Evolutionary conservation across 1,284 basidiomycete species (phyloP).

Genomic region (Veloboletus limbatus): DNA sequence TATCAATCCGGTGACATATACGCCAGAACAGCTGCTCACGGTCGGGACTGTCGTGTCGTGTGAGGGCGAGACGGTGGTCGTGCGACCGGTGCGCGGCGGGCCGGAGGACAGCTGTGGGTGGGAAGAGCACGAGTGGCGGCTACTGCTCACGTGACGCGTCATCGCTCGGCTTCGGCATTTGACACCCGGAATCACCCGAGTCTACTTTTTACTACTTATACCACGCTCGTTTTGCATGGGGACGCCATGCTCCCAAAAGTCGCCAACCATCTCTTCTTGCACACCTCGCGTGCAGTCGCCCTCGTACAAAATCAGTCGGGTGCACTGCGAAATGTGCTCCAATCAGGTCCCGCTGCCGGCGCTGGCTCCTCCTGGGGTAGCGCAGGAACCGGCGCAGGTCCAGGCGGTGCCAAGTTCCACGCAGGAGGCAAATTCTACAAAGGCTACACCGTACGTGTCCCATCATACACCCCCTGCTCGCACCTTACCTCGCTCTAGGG

Average conservation of each 20-base stretch:
- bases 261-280: constrained; percentile 69
- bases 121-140: no score
- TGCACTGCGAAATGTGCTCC: constrained; percentile 71
- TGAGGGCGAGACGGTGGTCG: constrained; percentile 1
- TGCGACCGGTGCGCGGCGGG: constrained; percentile 21
- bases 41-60: constrained; percentile 15
- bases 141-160: no score
- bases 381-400: constrained; percentile 53
- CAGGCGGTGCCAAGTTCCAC: constrained; percentile 65
- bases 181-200: constrained; percentile 23
- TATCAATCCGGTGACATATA: constrained; percentile 27
- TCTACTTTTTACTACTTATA: constrained; percentile 18
- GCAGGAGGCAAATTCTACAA: constrained; percentile 66
- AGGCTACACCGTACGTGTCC: constrained; percentile 50
- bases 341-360: constrained; percentile 42
- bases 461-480: neutral
- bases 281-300: constrained; percentile 69
- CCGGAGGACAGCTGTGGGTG: no score
- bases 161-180: constrained; percentile 10
- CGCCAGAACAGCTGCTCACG: constrained; percentile 25
- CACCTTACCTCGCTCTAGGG: constrained; percentile 40
- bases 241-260: constrained; percentile 77
- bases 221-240: no score
- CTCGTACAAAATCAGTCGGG: constrained; percentile 67
- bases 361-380: constrained; percentile 58